Evolutionary conservation across 371 early-diverging fungal genomes (phyloP).

Genomic region (Gilbertella persicaria): DNA sequence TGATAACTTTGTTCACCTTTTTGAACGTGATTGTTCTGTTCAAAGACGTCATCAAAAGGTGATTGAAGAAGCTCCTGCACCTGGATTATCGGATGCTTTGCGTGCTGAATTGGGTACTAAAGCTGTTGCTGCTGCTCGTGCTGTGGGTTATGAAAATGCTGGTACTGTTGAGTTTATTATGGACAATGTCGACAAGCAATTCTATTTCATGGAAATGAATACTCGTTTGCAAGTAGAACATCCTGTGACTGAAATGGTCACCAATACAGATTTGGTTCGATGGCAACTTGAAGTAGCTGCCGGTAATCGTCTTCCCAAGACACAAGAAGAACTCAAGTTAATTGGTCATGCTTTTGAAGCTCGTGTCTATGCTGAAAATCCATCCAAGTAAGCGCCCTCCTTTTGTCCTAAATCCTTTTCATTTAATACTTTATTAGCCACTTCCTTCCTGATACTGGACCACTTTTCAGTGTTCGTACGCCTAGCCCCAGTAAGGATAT

Average conservation of each 20-base stretch:
- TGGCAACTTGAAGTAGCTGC: conserved; percentile 92
- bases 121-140: conserved; percentile 92
- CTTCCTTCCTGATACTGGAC: conserved; percentile 95
- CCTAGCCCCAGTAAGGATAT: conserved; percentile 62
- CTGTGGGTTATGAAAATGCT: conserved; percentile 91
- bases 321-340: conserved; percentile 71
- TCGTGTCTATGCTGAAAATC: conserved; percentile 97
- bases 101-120: conserved; percentile 81
- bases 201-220: conserved; percentile 99
- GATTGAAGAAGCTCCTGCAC: conserved; percentile 85
- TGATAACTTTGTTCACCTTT: conserved; percentile 89
- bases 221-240: conserved; percentile 96
- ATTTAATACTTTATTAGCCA: conserved; percentile 51
- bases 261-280: conserved; percentile 90
- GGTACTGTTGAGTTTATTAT: conserved; percentile 98
- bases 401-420: conserved; percentile 3
- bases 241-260: conserved; percentile 97
- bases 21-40: conserved; percentile 97
- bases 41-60: conserved; percentile 98
- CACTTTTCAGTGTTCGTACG: conserved; percentile 75
- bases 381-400: conserved; percentile 65
- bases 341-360: conserved; percentile 96
- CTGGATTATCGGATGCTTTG: conserved; percentile 72
- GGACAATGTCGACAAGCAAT: conserved; percentile 83
- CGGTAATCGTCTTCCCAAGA: conserved; percentile 76